These are phyloP conservation scores for Termitomyces eurrhizus DNA, from an alignment of 768 basidiomycete species.

Conservation along the genomic window DNA sequence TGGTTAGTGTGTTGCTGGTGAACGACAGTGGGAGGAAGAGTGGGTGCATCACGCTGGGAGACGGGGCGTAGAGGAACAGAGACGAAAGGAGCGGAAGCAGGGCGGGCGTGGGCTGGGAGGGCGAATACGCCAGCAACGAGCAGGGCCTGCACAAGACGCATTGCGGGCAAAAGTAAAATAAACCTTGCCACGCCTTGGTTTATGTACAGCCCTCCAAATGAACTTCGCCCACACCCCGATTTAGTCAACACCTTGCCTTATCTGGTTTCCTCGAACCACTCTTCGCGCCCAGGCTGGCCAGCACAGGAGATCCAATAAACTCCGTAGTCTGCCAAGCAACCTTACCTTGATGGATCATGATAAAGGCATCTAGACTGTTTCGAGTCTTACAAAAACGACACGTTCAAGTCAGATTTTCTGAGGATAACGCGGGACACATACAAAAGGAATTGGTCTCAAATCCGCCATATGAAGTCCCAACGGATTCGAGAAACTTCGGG, in stretches of 20 bases:
- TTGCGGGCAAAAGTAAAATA: neutral
- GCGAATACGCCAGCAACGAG: constrained; percentile 3
- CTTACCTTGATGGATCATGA: neutral
- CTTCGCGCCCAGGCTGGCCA: neutral
- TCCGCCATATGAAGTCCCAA: no score
- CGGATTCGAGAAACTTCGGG: no score
- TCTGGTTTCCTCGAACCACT: neutral
- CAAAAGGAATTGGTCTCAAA: neutral
- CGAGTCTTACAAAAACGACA: no score
- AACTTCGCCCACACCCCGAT: neutral
- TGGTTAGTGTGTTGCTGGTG: constrained; percentile 61
- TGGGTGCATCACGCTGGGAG: neutral
- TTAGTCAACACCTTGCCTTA: neutral
- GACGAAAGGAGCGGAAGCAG: constrained; percentile 12
- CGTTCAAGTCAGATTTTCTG: neutral
- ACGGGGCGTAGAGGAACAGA: constrained; percentile 18
- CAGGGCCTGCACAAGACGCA: constrained; percentile 12
- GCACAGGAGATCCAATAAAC: neutral
- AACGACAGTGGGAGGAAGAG: constrained; percentile 20
- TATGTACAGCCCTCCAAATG: neutral
- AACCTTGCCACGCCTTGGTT: neutral
- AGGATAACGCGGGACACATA: neutral
- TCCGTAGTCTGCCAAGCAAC: neutral
- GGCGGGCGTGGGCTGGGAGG: constrained; percentile 7
- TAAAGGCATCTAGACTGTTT: neutral